Evolutionary conservation across 2,329 filamentous ascomycete genomes (phyloP).

Genomic region (Alternaria sp.): DNA sequence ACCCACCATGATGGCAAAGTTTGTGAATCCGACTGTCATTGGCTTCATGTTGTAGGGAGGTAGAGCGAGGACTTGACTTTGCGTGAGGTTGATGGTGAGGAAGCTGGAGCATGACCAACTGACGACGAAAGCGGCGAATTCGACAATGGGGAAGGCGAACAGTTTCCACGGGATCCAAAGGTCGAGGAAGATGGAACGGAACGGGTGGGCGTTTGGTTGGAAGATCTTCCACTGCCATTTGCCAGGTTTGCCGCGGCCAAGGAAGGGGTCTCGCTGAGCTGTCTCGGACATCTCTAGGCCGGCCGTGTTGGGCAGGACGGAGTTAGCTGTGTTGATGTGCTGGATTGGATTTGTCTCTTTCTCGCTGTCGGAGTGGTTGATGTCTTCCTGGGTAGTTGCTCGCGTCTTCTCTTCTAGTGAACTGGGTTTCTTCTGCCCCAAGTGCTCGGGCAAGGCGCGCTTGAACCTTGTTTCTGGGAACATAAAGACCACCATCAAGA

Average conservation of each 20-base stretch:
- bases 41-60: constrained; percentile 63
- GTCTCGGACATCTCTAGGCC: constrained; percentile 42
- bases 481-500: constrained; percentile 62
- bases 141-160: constrained; percentile 67
- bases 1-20: constrained; percentile 64
- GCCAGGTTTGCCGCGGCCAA: constrained; percentile 62
- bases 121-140: constrained; percentile 67
- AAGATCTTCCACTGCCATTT: constrained; percentile 64
- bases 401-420: constrained; percentile 28
- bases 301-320: constrained; percentile 25
- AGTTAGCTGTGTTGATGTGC: constrained; percentile 28
- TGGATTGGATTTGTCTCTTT: constrained; percentile 33
- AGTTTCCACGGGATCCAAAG: constrained; percentile 69
- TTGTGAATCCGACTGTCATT: constrained; percentile 61
- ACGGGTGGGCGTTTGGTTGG: constrained; percentile 56
- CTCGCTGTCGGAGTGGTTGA: constrained; percentile 19
- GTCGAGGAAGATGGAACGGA: constrained; percentile 58
- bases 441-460: constrained; percentile 50
- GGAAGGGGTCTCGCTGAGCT: constrained; percentile 59
- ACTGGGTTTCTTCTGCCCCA: constrained; percentile 9
- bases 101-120: constrained; percentile 66
- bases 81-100: constrained; percentile 67
- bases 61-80: constrained; percentile 59
- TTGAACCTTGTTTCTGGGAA: constrained; percentile 70
- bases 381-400: constrained; percentile 17